Evolutionary conservation across 768 basidiomycete genomes (phyloP), one percentile per base, ranked within the genome.

Genomic region (Mycena haematopus): DNA sequence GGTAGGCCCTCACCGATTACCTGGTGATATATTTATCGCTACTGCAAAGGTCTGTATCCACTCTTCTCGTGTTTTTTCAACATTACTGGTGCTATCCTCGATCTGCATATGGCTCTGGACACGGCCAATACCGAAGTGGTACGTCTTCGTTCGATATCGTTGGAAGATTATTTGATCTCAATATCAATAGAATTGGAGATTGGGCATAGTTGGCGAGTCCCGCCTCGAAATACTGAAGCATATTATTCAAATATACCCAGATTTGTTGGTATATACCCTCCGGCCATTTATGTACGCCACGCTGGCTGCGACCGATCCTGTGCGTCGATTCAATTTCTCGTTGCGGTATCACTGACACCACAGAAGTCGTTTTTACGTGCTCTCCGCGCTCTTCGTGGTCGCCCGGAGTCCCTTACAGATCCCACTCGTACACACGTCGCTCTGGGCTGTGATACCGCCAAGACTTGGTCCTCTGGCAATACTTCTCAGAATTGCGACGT

Each of bases 301-400:
- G n/a, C 40, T 42, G 19, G 40, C 40, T 19, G 53, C 47, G 11
- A 62, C 60, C 11, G 60, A 62, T 50, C 53, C 38, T 21, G 60
- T 62, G 40, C 52, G 59, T 60, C 17, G 21, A 8, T 27, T 6
- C 25, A 27, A 22, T 22, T 21, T 31, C 8, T 25, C 33, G 2
- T 24, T 25, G 42, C 11, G n/a, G 19, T 27, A 6, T 19, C 5
- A 3, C 29, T 46, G n/a, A 51, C 19, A n/a, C n/a, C 6, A n/a
- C 40, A 36, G 24, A 19, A 61, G 60, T 61, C 60, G 38, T 61
- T 61, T 49, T 3, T 55, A n/a, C 60, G 53, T 17, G 60, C 60
- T 33, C 42, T 61, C 1, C 42, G 7, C n/a, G 42, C 62, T 17
- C 49, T 46, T 31, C 52, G 29, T 5, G 47, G 36, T 24, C 24